Percentiles rank a stretch among this genome's conserved stretches.
Conservation (phyloP, 495 filamentous ascomycete genomes). For the Aspergillus nanangensis region DNA sequence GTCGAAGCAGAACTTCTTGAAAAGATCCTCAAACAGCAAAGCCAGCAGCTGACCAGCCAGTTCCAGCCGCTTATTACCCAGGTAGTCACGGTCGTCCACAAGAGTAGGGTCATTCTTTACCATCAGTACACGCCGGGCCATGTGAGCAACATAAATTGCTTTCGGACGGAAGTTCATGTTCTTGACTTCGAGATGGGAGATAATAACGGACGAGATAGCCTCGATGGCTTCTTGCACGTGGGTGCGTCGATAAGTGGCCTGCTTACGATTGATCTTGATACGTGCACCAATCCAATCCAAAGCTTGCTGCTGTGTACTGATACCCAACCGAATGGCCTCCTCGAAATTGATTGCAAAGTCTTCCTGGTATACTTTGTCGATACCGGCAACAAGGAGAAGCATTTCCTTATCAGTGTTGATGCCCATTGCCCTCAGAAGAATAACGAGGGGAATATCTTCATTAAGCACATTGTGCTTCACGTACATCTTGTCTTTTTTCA, state of each 20-base stretch:
- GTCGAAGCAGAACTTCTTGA: conserved; percentile 86
- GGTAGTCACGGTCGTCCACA: conserved; percentile 95
- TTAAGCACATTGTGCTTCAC: conserved; percentile 90
- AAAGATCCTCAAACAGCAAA: conserved; percentile 94
- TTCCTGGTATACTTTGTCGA: conserved; percentile 83
- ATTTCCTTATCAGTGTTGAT: conserved; percentile 94
- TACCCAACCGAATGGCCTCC: conserved; percentile 71
- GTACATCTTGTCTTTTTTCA: conserved; percentile 86
- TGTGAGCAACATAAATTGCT: conserved; percentile 90
- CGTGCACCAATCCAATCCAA: conserved; percentile 82
- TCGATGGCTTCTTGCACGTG: conserved; percentile 86
- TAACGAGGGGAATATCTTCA: conserved; percentile 88
- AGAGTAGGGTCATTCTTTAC: conserved; percentile 80
- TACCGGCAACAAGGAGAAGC: conserved; percentile 77
- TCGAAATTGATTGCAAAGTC: conserved; percentile 93
- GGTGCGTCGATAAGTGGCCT: conserved; percentile 54
- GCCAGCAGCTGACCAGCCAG: conserved; percentile 90
- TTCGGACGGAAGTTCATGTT: conserved; percentile 92
- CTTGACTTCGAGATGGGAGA: conserved; percentile 87
- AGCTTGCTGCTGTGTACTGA: conserved; percentile 91
- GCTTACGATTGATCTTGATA: conserved; percentile 76
- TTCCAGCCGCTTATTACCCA: conserved; percentile 95
- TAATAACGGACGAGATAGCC: conserved; percentile 82
- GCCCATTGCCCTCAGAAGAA: conserved; percentile 89
- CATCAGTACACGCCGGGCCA: conserved; percentile 92